Evolutionary conservation across 495 filamentous ascomycete species (phyloP).

Genomic region (Aspergillus kassunensis): DNA sequence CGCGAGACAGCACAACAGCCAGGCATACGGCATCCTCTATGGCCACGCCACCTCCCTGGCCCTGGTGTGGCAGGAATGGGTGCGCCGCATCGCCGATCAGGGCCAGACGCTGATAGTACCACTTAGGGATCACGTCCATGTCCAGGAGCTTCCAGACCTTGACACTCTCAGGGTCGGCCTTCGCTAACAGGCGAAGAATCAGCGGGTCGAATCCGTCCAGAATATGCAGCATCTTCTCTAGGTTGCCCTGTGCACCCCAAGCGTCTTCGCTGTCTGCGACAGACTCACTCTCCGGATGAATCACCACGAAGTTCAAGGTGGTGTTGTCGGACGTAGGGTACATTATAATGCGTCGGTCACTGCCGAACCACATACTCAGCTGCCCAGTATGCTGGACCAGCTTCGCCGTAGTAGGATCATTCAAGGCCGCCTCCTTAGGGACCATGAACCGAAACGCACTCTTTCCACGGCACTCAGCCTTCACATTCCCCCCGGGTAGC

Average conservation of each 20-base stretch:
- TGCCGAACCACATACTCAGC: not conserved
- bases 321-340: not conserved
- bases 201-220: not conserved
- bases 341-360: slow-evolving; percentile 2
- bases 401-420: not conserved
- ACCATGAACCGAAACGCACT: slow-evolving; percentile 5
- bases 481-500: not conserved
- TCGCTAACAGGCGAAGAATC: not conserved
- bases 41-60: slow-evolving; percentile 45
- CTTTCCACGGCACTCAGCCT: not conserved
- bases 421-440: not conserved
- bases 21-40: slow-evolving; percentile 56
- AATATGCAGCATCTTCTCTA: not conserved
- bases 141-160: slow-evolving; percentile 1
- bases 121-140: not conserved
- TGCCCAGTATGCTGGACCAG: not conserved
- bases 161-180: not conserved
- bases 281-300: not conserved
- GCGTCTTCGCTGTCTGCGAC: not conserved
- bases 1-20: slow-evolving; percentile 39
- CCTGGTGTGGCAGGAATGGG: slow-evolving; percentile 26
- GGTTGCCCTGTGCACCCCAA: not conserved
- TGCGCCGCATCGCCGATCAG: slow-evolving; percentile 2
- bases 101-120: not conserved
- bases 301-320: not conserved